A percentile compares a stretch with the other conserved stretches of the same genome.
These are phyloP conservation scores for Primulina eburnea DNA, from an alignment of 257 asterid species.

Conservation along the genomic window DNA sequence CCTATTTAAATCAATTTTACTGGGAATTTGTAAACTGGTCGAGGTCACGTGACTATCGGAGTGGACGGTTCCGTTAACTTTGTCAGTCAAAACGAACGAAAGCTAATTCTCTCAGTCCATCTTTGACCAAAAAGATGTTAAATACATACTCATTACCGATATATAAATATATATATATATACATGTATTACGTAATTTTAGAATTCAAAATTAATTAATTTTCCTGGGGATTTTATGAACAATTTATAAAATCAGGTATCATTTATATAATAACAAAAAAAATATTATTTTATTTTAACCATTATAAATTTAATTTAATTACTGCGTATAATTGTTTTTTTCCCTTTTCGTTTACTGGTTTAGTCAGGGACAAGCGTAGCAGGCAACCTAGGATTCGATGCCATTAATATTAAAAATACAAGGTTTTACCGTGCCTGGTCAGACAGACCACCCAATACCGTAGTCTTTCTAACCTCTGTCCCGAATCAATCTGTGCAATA, in stretches of 20 bases:
- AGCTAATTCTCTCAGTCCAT: slow-evolving; percentile 28
- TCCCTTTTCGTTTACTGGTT: no score
- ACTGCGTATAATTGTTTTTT: no score
- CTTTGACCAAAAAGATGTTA: slow-evolving; percentile 37
- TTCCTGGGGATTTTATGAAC: slow-evolving; percentile 1
- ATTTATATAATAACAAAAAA: no score
- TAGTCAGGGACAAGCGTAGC: slow-evolving; percentile 34
- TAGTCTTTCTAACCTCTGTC: no score
- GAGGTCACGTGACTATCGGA: slow-evolving; percentile 46
- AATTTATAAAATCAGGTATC: not conserved
- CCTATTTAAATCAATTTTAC: not conserved
- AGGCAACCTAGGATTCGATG: slow-evolving; percentile 59
- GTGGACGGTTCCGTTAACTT: slow-evolving; percentile 49
- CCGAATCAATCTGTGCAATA: no score
- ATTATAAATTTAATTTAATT: no score
- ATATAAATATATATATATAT: no score
- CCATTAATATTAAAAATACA: slow-evolving; percentile 17
- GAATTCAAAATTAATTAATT: no score
- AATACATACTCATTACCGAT: no score
- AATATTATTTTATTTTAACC: no score
- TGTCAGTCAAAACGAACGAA: slow-evolving; percentile 45
- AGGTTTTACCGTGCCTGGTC: not conserved
- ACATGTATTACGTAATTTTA: no score
- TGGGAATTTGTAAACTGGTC: not conserved
- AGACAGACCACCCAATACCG: not conserved